A percentile compares a stretch with the other conserved stretches of the same genome.
These are phyloP conservation scores for Coemansia sp. DNA, from an alignment of 192 early-diverging fungal species.

Conservation along the genomic window DNA sequence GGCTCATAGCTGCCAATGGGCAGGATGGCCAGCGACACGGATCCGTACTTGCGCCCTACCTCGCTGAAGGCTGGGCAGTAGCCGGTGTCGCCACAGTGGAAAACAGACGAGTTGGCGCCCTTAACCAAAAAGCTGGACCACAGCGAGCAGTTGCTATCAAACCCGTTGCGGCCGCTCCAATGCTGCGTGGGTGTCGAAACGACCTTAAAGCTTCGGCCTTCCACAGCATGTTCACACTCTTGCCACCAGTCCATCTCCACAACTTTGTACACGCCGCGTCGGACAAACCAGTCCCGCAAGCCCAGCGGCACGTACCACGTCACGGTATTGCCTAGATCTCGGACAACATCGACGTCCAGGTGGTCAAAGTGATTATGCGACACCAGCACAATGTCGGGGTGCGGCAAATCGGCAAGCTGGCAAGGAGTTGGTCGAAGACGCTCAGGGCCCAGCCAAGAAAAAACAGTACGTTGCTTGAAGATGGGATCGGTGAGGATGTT, in stretches of 20 bases:
- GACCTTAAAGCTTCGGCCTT: constrained; percentile 19
- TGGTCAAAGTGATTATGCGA: constrained; percentile 93
- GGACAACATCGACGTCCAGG: constrained; percentile 67
- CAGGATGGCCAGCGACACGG: constrained; percentile 70
- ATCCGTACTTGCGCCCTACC: constrained; percentile 69
- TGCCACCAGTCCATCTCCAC: constrained; percentile 82
- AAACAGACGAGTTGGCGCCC: constrained; percentile 21
- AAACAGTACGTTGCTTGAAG: constrained; percentile 70
- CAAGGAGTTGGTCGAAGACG: constrained; percentile 68
- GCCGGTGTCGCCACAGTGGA: constrained; percentile 71
- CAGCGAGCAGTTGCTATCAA: constrained; percentile 72
- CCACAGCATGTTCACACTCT: constrained; percentile 22
- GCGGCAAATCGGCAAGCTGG: constrained; percentile 63
- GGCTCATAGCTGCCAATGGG: constrained; percentile 87
- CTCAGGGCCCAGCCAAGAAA: constrained; percentile 66
- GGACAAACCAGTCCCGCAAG: constrained; percentile 67
- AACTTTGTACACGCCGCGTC: constrained; percentile 57
- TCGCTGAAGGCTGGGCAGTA: constrained; percentile 88
- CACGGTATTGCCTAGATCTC: constrained; percentile 55
- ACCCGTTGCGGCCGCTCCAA: constrained; percentile 57
- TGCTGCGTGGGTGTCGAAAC: constrained; percentile 62
- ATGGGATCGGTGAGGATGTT: constrained; percentile 79
- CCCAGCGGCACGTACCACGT: constrained; percentile 80
- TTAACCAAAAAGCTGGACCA: constrained; percentile 74
- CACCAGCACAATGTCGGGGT: constrained; percentile 74